Conservation (phyloP, 345 rosid species). For the Salix arbutifolia region DNA sequence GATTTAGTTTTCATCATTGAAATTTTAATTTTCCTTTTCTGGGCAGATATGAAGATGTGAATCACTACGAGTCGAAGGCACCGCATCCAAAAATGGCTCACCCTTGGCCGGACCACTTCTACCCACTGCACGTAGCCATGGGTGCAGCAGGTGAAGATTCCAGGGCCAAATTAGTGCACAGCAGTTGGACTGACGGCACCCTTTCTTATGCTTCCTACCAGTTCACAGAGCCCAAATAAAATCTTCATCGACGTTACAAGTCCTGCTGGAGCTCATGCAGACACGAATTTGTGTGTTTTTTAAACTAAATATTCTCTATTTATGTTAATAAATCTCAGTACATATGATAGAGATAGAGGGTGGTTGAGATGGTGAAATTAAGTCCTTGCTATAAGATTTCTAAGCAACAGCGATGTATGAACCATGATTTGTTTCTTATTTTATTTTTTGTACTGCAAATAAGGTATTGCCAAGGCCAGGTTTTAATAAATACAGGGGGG, state of each 20-base stretch:
- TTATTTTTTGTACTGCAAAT: too few relatives aligned
- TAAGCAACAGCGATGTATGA: too few relatives aligned
- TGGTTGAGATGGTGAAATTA: too few relatives aligned
- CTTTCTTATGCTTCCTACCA: conserved; percentile 78
- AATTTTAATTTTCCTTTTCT: background rate
- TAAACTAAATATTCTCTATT: too few relatives aligned
- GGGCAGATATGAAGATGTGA: conserved; percentile 71
- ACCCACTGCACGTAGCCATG: conserved; percentile 84
- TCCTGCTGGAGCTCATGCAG: background rate
- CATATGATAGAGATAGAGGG: too few relatives aligned
- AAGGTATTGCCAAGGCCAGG: too few relatives aligned
- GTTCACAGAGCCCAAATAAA: conserved; percentile 42
- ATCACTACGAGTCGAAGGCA: conserved; percentile 58
- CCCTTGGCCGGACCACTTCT: conserved; percentile 85
- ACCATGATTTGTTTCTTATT: too few relatives aligned
- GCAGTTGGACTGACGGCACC: conserved; percentile 67
- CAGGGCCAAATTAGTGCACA: conserved; percentile 66
- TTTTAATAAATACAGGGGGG: too few relatives aligned
- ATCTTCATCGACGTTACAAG: background rate
- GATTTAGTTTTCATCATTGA: background rate
- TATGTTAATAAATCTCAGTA: too few relatives aligned
- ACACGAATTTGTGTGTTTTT: too few relatives aligned
- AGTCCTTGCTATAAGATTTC: too few relatives aligned
- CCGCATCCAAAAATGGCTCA: conserved; percentile 75
- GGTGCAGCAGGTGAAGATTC: conserved; percentile 77